Conservation (phyloP, 2,329 filamentous ascomycete genomes). For the Trichoderma afroharzianum region DNA sequence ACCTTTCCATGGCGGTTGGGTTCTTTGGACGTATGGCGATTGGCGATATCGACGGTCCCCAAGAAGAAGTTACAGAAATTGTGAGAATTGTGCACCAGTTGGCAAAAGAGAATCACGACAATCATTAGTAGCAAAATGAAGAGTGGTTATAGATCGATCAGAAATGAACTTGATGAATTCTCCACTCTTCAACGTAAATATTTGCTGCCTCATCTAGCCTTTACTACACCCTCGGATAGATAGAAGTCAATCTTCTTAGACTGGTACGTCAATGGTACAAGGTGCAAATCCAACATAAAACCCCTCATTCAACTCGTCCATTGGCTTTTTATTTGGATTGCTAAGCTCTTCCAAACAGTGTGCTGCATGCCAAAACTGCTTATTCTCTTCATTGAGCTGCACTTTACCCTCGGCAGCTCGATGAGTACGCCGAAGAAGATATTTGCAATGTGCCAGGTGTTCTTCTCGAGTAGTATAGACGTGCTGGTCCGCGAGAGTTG, state of each 20-base stretch:
- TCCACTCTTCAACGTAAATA: neutral
- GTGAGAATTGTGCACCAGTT: neutral
- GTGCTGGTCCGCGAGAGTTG: neutral
- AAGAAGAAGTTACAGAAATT: neutral
- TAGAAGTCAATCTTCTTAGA: neutral
- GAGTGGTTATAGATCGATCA: neutral
- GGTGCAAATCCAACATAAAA: neutral
- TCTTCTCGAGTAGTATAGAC: neutral
- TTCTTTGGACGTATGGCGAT: neutral
- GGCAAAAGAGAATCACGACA: neutral
- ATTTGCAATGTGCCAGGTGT: neutral
- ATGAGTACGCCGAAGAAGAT: neutral
- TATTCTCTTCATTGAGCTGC: neutral
- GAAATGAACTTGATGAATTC: neutral
- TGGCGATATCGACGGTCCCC: neutral
- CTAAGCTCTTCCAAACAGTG: neutral
- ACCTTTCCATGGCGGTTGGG: neutral
- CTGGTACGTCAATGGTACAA: neutral
- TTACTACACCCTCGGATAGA: neutral
- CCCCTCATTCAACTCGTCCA: neutral
- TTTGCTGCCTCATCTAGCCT: neutral
- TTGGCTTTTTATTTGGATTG: neutral
- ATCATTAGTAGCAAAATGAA: neutral
- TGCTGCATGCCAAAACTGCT: neutral
- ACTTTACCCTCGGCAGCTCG: neutral